Conservation (phyloP, 148 eudicot species). For the Pharnaceum exiguum region DNA sequence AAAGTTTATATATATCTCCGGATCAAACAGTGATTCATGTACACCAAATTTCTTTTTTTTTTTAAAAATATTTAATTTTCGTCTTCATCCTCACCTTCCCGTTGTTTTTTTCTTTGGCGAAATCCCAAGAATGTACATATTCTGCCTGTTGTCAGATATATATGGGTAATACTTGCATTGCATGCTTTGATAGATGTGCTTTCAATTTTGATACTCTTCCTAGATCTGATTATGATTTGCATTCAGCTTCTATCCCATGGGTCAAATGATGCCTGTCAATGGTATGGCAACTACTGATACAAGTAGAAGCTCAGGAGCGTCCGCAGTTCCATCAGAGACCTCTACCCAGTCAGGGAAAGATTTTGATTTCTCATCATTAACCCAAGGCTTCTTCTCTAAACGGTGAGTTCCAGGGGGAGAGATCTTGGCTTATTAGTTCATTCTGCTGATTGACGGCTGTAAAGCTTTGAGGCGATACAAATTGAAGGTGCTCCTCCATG, state of each 20-base stretch:
- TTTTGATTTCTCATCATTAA: slow-evolving; percentile 86
- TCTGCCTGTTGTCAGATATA: no score
- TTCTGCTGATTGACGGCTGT: slow-evolving; percentile 8
- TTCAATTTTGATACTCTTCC: neutral
- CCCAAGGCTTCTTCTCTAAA: slow-evolving; percentile 82
- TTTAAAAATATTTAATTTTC: no score
- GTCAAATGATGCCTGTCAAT: slow-evolving; percentile 47
- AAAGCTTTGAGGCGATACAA: neutral
- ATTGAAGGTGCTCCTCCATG: neutral
- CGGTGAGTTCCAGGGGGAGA: slow-evolving; percentile 23
- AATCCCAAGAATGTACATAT: no score
- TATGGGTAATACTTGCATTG: no score
- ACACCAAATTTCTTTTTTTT: no score
- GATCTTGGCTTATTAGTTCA: neutral
- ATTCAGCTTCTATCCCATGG: slow-evolving; percentile 51
- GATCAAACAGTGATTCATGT: no score
- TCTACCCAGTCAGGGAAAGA: slow-evolving; percentile 52
- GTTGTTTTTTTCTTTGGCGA: no score
- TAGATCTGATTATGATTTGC: no score
- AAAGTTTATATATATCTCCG: no score
- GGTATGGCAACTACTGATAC: slow-evolving; percentile 43
- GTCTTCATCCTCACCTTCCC: no score
- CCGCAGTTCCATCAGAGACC: slow-evolving; percentile 36
- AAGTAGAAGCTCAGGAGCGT: slow-evolving; percentile 31
- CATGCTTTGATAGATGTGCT: neutral